A percentile compares a stretch with the other conserved stretches of the same genome.
phyloP scores from a whole-genome alignment of 2,329 filamentous ascomycete species.

The Botrytis pseudocinerea region DNA sequence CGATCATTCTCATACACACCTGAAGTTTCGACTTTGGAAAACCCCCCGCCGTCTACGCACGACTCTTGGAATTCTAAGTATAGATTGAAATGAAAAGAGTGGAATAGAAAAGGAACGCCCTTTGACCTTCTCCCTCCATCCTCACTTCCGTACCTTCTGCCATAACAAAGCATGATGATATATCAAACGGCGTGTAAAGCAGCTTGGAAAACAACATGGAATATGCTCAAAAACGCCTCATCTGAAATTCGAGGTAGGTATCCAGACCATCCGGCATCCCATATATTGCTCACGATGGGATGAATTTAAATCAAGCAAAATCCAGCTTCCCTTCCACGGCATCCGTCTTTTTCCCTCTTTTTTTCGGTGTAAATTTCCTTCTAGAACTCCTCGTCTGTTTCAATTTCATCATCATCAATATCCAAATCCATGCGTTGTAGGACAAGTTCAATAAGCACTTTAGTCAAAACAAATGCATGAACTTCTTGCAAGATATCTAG shows the following conservation, averaged over 20 bases:
- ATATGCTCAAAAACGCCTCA: not conserved
- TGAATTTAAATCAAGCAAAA: not conserved
- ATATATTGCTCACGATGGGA: not conserved
- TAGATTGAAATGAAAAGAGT: not conserved
- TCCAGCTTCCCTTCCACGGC: not conserved
- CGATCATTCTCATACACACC: not conserved
- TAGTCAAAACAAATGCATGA: conserved; percentile 18
- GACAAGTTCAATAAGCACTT: conserved; percentile 6
- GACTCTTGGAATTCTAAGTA: not conserved
- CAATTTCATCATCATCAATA: conserved; percentile 14
- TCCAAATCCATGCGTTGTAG: conserved; percentile 1
- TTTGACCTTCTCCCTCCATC: not conserved
- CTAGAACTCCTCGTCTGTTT: not conserved
- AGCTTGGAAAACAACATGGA: not conserved
- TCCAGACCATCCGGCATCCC: not conserved
- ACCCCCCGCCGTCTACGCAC: not conserved
- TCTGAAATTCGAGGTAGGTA: not conserved
- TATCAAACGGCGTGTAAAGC: not conserved
- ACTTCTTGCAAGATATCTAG: conserved; percentile 11
- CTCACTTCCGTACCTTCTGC: not conserved
- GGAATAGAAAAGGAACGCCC: not conserved
- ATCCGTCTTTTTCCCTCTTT: not conserved
- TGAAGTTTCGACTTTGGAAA: not conserved
- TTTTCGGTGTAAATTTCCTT: not conserved
- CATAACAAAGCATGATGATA: not conserved